These are phyloP conservation scores for Nicotiana paniculata DNA, from an alignment of 257 asterid species.

Conservation along the genomic window DNA sequence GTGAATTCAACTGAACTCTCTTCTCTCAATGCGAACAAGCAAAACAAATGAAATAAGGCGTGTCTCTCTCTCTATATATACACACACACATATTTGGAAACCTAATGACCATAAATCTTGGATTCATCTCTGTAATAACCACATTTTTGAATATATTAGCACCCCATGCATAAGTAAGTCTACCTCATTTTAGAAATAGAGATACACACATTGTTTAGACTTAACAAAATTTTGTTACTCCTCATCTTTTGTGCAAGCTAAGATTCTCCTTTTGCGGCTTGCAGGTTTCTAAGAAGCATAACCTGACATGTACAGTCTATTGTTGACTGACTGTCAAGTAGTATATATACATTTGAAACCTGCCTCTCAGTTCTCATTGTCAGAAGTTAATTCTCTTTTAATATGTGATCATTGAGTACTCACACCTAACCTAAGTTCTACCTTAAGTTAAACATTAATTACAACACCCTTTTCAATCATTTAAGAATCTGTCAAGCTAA, in stretches of 20 bases:
- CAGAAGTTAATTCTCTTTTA: background rate
- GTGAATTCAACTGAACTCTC: background rate
- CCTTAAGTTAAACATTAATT: slow-evolving; percentile 6
- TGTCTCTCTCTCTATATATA: background rate
- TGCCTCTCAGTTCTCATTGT: background rate
- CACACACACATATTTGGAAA: background rate
- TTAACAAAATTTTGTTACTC: background rate
- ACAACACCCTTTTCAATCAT: slow-evolving; percentile 11
- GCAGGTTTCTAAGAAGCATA: background rate
- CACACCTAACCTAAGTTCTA: slow-evolving; percentile 9
- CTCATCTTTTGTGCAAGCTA: background rate
- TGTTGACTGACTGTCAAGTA: background rate
- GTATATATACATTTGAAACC: background rate
- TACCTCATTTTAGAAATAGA: background rate
- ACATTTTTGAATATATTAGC: background rate
- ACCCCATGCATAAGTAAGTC: background rate
- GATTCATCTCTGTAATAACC: background rate
- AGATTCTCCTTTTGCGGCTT: slow-evolving; percentile 6
- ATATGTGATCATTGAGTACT: background rate
- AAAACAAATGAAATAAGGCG: background rate
- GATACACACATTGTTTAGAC: background rate
- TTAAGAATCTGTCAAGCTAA: background rate
- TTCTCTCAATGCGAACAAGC: background rate
- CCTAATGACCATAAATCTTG: background rate
- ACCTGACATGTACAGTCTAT: slow-evolving; percentile 9